These are phyloP conservation scores for Lachancea waltii DNA, from an alignment of 805 yeast genomes.

Conservation along the genomic window DNA sequence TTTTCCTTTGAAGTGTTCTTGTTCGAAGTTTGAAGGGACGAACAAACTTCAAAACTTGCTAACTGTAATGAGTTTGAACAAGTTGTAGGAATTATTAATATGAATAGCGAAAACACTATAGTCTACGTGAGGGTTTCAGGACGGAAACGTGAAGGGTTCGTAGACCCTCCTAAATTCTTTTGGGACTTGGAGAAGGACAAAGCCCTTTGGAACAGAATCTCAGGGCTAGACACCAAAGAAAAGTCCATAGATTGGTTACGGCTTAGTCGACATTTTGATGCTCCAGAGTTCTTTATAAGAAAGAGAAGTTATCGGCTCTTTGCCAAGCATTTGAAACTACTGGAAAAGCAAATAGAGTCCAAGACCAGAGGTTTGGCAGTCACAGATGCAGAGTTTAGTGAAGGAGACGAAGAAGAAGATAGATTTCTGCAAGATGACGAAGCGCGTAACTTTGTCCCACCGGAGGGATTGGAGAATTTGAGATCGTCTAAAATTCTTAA, in stretches of 20 bases:
- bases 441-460: constrained; percentile 6
- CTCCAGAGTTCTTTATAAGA: constrained; percentile 28
- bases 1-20: neutral
- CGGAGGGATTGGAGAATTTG: constrained; percentile 17
- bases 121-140: constrained; percentile 42
- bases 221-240: constrained; percentile 18
- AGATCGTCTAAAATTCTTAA: constrained; percentile 25
- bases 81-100: no score
- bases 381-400: neutral
- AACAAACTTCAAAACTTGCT: no score
- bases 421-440: constrained; percentile 5
- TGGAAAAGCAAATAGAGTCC: constrained; percentile 22
- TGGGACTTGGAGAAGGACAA: constrained; percentile 30
- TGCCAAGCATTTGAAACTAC: constrained; percentile 21
- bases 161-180: constrained; percentile 35
- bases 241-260: constrained; percentile 28
- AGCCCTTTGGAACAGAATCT: constrained; percentile 27
- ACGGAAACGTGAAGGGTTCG: constrained; percentile 35
- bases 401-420: neutral
- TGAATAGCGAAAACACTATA: constrained; percentile 29
- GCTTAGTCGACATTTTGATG: constrained; percentile 33
- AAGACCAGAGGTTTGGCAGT: constrained; percentile 6
- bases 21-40: no score
- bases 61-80: no score
- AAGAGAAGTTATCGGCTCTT: constrained; percentile 27